Percentiles rank a stretch among this genome's conserved stretches.
Evolutionary conservation across 805 yeast species (phyloP).

Genomic region (Kluyveromyces siamensis): DNA sequence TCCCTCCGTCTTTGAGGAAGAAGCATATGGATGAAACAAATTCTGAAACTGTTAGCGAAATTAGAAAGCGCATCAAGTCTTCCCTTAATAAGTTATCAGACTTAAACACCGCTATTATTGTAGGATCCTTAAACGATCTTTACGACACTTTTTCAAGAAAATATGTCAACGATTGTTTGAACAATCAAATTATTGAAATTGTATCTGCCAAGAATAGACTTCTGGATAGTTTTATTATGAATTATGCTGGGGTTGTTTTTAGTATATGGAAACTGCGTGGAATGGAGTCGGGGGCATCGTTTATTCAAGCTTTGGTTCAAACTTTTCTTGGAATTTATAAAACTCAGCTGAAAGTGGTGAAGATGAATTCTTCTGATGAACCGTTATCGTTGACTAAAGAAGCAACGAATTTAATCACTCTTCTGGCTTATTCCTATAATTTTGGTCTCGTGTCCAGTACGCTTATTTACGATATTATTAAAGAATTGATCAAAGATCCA

Average conservation of each 20-base stretch:
- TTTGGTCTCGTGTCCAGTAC: constrained; percentile 68
- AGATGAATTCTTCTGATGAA: not conserved
- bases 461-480: constrained; percentile 70
- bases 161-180: constrained; percentile 61
- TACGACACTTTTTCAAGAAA: constrained; percentile 68
- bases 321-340: constrained; percentile 40
- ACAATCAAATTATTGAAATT: constrained; percentile 55
- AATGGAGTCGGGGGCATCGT: constrained; percentile 79
- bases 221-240: constrained; percentile 67
- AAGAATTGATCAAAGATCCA: constrained; percentile 41
- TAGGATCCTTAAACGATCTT: constrained; percentile 55
- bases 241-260: constrained; percentile 69
- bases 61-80: constrained; percentile 66
- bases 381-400: constrained; percentile 30
- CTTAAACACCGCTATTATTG: constrained; percentile 64
- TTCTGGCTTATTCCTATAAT: constrained; percentile 68
- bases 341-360: constrained; percentile 6
- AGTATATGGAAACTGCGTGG: constrained; percentile 76
- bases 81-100: constrained; percentile 85
- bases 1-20: constrained; percentile 82
- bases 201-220: constrained; percentile 55
- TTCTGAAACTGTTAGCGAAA: constrained; percentile 38
- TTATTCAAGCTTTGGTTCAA: constrained; percentile 74
- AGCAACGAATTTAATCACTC: constrained; percentile 57
- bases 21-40: constrained; percentile 33